Conservation (phyloP, 1,284 basidiomycete genomes). For the Cryptococcus sp. region DNA sequence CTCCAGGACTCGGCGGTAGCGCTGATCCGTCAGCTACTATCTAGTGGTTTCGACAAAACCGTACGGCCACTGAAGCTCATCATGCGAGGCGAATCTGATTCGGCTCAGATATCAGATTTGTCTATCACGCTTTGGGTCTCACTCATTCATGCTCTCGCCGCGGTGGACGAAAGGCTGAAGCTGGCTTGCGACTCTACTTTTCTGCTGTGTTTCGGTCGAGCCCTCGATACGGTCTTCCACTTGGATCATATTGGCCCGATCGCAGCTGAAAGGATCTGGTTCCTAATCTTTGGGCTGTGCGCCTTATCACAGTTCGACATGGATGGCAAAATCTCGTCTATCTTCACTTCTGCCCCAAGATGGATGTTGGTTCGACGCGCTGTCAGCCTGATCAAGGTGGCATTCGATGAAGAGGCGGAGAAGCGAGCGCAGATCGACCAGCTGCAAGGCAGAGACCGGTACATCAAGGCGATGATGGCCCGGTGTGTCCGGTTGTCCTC, state of each 20-base stretch:
- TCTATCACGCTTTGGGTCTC: constrained; percentile 75
- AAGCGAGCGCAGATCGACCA: constrained; percentile 54
- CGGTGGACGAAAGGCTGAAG: constrained; percentile 13
- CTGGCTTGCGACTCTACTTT: constrained; percentile 49
- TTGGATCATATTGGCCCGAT: constrained; percentile 53
- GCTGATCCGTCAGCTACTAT: constrained; percentile 61
- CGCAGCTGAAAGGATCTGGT: constrained; percentile 73
- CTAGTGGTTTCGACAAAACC: constrained; percentile 60
- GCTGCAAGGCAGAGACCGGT: constrained; percentile 69
- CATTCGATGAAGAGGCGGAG: constrained; percentile 61
- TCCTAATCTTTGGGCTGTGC: constrained; percentile 67
- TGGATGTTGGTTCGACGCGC: constrained; percentile 69
- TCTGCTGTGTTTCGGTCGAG: constrained; percentile 49
- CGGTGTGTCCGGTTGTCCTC: constrained; percentile 72
- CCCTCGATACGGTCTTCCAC: constrained; percentile 41
- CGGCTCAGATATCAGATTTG: constrained; percentile 54
- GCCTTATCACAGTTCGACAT: constrained; percentile 76
- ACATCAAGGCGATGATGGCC: constrained; percentile 70
- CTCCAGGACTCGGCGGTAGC: constrained; percentile 27
- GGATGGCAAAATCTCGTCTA: constrained; percentile 58
- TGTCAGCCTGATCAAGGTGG: constrained; percentile 65
- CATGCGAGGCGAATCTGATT: constrained; percentile 45
- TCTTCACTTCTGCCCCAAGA: constrained; percentile 59
- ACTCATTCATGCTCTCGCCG: constrained; percentile 61
- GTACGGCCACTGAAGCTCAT: constrained; percentile 55